Evolutionary conservation across 768 basidiomycete species (phyloP), one percentile per base, ranked within the genome.

Genomic region (Russula sp.): DNA sequence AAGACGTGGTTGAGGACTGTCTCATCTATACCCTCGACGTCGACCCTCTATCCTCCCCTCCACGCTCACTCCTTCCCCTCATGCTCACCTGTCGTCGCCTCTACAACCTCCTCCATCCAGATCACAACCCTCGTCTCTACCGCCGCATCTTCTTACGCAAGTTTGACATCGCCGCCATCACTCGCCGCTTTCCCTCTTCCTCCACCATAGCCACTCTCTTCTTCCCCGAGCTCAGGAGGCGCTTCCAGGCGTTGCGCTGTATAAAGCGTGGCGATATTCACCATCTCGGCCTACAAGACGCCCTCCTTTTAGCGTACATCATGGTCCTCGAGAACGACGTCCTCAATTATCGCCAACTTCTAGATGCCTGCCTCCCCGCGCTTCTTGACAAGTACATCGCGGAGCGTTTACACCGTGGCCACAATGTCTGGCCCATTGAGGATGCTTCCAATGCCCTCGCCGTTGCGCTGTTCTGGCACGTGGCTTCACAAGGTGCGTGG

Each of bases 1-100:
- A 81, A 63, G 89, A 93, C 74, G 77, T 91, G 31, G 78, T 94
- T 49, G 87, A 93, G 69, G 84, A 85, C 49, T 85, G 93, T 66
- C 87, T 88, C 3, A 84, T 81, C 70, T 83, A 83, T 68, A 73
- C 83, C 39, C 83, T 80, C 22, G 71, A 79, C 9, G 64, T 63
- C 63, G 59, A 60, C 34, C 74, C 80, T 56, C 76, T 83, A 37
- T 84, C 86, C 20, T 86, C 87, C 14, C 67, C 67, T 6, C 87
- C 87, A 18, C 75, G 82, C 2, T 75, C 75, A 20, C 75, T 91
- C 42, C 62, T 80, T 16, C 75, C 85, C 8, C 75, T 92, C 22
- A 77, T 89, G 37, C 66, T 73, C 37, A 76, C 80, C 22, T 84
- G 79, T 71, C 81, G 77, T 57, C 74, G 68, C 40, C 75, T 84